Conservation (phyloP, 2,329 filamentous ascomycete genomes). For the Talaromyces sp. region DNA sequence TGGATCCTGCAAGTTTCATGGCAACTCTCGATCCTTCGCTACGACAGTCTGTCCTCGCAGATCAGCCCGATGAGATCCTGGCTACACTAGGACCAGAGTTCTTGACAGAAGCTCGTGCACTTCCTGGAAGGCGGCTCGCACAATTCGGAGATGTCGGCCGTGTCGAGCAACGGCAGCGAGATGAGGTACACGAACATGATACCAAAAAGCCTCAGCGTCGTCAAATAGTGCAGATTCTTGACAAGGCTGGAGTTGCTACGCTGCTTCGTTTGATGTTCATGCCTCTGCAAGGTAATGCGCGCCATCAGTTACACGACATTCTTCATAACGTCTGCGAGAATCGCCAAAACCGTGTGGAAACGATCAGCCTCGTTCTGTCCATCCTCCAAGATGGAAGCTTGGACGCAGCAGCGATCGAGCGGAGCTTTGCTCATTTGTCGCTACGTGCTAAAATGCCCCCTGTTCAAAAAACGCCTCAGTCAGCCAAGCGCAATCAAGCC, state of each 20-base stretch:
- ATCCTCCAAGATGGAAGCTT: conserved; percentile 94
- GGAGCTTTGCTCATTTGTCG: conserved; percentile 90
- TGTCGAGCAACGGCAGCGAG: conserved; percentile 36
- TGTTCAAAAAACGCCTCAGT: conserved; percentile 77
- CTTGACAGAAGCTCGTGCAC: conserved; percentile 76
- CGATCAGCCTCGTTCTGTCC: conserved; percentile 85
- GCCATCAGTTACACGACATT: conserved; percentile 78
- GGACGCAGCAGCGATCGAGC: conserved; percentile 88
- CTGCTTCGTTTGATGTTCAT: conserved; percentile 98
- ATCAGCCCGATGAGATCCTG: conserved; percentile 85
- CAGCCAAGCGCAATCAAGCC: conserved; percentile 71
- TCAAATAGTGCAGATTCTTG: conserved; percentile 90
- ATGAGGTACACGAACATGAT: conserved; percentile 45
- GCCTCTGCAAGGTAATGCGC: conserved; percentile 81
- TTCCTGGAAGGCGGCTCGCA: conserved; percentile 57
- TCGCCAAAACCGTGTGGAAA: conserved; percentile 89
- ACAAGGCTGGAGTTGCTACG: conserved; percentile 94
- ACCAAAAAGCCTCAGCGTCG: conserved; percentile 67
- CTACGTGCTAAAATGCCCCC: conserved; percentile 79
- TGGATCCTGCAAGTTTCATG: conserved; percentile 90
- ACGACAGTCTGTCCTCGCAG: conserved; percentile 81
- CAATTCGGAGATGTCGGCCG: conserved; percentile 49
- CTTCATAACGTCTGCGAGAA: conserved; percentile 93
- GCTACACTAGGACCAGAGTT: conserved; percentile 80
- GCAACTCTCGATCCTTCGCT: conserved; percentile 82